Evolutionary conservation across 495 filamentous ascomycete species (phyloP).

Genomic region (Trichoderma asperelloides): DNA sequence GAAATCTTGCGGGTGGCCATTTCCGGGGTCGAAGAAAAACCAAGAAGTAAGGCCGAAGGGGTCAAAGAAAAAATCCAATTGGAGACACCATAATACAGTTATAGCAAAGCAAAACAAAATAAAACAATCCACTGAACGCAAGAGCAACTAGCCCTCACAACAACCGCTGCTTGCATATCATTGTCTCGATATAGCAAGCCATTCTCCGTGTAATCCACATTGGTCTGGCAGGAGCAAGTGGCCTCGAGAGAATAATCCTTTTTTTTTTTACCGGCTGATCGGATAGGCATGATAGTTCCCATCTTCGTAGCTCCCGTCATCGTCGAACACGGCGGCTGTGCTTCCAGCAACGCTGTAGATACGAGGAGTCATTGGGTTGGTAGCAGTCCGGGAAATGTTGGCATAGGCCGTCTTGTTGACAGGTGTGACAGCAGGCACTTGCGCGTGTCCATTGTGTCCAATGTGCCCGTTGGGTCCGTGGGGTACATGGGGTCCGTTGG

Average conservation of each 20-base stretch:
- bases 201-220: background rate
- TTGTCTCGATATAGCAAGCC: background rate
- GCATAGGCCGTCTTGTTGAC: background rate
- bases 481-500: background rate
- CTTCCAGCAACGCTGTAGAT: background rate
- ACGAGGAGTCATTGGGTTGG: constrained; percentile 7
- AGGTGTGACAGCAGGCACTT: constrained; percentile 6
- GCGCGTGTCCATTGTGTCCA: constrained; percentile 2
- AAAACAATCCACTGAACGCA: background rate
- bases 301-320: constrained; percentile 12
- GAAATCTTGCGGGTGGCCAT: background rate
- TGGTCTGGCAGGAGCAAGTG: background rate
- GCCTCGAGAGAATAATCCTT: background rate
- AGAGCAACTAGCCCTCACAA: background rate
- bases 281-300: constrained; percentile 15
- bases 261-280: background rate
- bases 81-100: background rate
- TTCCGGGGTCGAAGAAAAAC: background rate
- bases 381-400: constrained; percentile 5
- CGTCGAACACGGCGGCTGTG: constrained; percentile 8
- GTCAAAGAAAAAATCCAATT: background rate
- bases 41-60: background rate
- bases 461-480: constrained; percentile 1
- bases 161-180: no score
- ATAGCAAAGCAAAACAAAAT: background rate